phyloP scores from a whole-genome alignment of 2,329 filamentous ascomycete genomes.

The Bretziella fagacearum region DNA sequence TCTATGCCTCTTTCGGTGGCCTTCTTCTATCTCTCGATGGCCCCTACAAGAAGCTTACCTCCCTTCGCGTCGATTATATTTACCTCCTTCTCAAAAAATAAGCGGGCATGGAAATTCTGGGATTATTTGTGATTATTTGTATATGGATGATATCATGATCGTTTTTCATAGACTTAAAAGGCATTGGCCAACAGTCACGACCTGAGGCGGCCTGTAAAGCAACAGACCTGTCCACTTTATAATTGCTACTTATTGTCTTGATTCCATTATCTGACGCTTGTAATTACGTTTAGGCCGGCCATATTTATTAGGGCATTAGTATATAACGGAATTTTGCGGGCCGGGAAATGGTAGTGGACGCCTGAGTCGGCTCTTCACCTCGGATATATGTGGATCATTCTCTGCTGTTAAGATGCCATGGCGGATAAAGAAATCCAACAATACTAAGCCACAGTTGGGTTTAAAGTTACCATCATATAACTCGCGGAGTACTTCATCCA shows the following conservation, averaged over 20 bases:
- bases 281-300: not conserved
- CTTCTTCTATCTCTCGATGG: constrained; percentile 81
- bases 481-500: constrained; percentile 57
- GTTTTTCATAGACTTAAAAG: constrained; percentile 13
- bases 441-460: constrained; percentile 71
- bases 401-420: constrained; percentile 64
- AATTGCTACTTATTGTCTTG: constrained; percentile 1
- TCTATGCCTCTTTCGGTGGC: constrained; percentile 86
- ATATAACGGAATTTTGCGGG: constrained; percentile 25
- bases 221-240: constrained; percentile 1
- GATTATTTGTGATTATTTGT: constrained; percentile 4
- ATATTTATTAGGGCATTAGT: not conserved
- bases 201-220: not conserved
- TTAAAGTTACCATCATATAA: constrained; percentile 67
- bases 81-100: constrained; percentile 85
- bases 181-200: constrained; percentile 4
- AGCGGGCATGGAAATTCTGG: not conserved
- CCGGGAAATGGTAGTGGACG: constrained; percentile 67
- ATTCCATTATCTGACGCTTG: not conserved
- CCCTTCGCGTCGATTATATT: constrained; percentile 78
- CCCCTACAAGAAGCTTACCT: constrained; percentile 87
- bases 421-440: constrained; percentile 80
- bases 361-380: constrained; percentile 61
- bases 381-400: constrained; percentile 61
- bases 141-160: constrained; percentile 11